Base-by-base conservation (phyloP, 768 basidiomycete species). In the Strobilomyces echinocephalus region DNA sequence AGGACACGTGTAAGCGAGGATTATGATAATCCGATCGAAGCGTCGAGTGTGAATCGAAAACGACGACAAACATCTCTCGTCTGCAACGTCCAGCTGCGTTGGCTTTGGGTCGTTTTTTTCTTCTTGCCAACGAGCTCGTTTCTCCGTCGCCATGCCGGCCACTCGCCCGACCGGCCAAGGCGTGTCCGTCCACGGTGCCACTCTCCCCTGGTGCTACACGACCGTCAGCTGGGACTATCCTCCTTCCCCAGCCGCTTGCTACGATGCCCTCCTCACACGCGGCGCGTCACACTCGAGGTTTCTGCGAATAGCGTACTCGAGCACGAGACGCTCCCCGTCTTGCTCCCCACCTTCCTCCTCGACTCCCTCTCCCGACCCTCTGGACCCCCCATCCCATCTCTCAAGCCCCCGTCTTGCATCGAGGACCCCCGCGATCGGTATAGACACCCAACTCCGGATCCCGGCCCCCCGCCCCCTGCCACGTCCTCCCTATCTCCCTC, bases 241-340 rank as follows among this genome's bases (percentile, higher is more conserved):
- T 1, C 40, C 59, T 4, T 59, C 63, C 4, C 55, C 46, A 16
- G 34, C 57, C 2, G 54, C 52, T 1, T 44, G 49, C n/a, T n/a
- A 60, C 31, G 34, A 67, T 21, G 65, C 57, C 35, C 65, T 62
- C 1, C 57, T 65, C 48, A 52, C 58, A 4, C 57, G 60, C 35
- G 67, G 67, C 36, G 66, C 66, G 28, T 66, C 62, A 10, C 64
- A 54, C 54, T 67, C 66, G 40, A 38, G 66, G 48, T 63, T 67
- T 46, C 45, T 67, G 31, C 57, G 64, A 12, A 64, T 65, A 53
- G 64, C 65, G 24, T 46, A 58, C 52, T 58, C 15, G 58, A 59
- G 54, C 47, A 48, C 53, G 21, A 50, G 52, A 47, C 54, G 44
- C 18, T 50, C 50, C 36, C 16, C 41, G 10, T 34, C 18, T 40